Conservation (phyloP, 2,329 filamentous ascomycete genomes). For the Calonectria pseudoreteaudii region DNA sequence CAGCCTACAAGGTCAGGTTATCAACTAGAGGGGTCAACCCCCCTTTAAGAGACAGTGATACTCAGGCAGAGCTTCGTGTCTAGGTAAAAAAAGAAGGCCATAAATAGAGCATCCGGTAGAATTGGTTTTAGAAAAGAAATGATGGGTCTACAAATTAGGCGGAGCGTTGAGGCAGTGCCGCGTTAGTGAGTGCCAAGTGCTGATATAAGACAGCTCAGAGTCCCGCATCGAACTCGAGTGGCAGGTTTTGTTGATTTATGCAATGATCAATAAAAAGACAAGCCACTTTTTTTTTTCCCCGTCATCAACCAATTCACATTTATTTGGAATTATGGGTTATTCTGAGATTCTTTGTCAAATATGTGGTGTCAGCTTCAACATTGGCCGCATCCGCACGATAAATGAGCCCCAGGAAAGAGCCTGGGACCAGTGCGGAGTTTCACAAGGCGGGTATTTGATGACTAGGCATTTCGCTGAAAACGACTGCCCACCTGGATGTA, state of each 20-base stretch:
- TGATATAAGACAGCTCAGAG: background rate
- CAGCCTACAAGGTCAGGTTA: background rate
- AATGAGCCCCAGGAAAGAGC: slow-evolving; percentile 36
- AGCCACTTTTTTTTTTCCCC: background rate
- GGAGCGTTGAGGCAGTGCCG: background rate
- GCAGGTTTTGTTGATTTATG: background rate
- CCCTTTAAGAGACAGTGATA: background rate
- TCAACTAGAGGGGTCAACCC: background rate
- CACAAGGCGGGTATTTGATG: slow-evolving; percentile 14
- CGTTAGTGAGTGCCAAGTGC: background rate
- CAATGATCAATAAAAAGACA: background rate
- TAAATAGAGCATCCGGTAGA: background rate
- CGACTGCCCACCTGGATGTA: background rate
- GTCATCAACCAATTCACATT: background rate
- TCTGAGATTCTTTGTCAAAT: slow-evolving; percentile 39
- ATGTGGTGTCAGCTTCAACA: slow-evolving; percentile 45
- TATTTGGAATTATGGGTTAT: slow-evolving; percentile 19
- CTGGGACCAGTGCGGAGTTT: slow-evolving; percentile 16
- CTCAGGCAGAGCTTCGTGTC: background rate
- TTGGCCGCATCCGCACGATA: slow-evolving; percentile 36
- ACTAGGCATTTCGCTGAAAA: background rate
- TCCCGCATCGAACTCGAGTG: background rate
- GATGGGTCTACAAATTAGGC: background rate
- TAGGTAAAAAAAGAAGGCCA: background rate
- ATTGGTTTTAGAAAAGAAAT: background rate